phyloP scores from a whole-genome alignment of 805 yeast species.

The Spathaspora arborariae region DNA sequence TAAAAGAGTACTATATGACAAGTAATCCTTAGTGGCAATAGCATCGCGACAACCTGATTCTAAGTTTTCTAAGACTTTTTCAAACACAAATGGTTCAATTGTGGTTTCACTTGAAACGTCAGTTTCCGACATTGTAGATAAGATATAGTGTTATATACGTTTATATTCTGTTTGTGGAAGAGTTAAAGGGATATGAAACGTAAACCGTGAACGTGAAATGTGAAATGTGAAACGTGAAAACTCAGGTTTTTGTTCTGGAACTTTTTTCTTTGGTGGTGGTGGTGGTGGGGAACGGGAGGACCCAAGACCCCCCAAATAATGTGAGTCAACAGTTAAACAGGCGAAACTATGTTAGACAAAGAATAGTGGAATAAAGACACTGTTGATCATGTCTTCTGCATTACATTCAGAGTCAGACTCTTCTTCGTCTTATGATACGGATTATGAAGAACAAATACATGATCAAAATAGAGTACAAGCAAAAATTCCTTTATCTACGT shows the following conservation, averaged over 20 bases:
- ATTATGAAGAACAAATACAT: constrained; percentile 1
- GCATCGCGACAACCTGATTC: constrained; percentile 32
- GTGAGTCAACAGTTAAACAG: too few relatives aligned
- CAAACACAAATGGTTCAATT: constrained; percentile 21
- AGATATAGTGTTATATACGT: too few relatives aligned
- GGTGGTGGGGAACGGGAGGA: too few relatives aligned
- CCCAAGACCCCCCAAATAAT: too few relatives aligned
- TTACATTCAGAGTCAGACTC: constrained; percentile 8
- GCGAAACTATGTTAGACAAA: not conserved
- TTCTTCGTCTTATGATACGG: constrained; percentile 4
- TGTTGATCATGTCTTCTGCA: not conserved
- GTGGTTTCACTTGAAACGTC: constrained; percentile 14
- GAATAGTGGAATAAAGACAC: not conserved
- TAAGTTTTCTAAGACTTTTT: constrained; percentile 23
- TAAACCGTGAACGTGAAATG: too few relatives aligned
- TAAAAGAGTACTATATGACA: constrained; percentile 68
- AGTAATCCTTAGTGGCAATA: constrained; percentile 51
- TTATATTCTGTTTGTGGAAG: too few relatives aligned
- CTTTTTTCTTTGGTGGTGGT: too few relatives aligned
- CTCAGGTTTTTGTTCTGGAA: too few relatives aligned
- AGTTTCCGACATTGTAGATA: constrained; percentile 14
- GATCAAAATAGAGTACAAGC: constrained; percentile 5
- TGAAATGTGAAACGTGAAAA: too few relatives aligned
- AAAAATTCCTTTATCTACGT: constrained; percentile 17
- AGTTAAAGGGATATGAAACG: too few relatives aligned